Evolutionary conservation across 2,329 filamentous ascomycete species (phyloP), one percentile per base, ranked within the genome.

Genomic region (Ophiocordyceps robertsii): DNA sequence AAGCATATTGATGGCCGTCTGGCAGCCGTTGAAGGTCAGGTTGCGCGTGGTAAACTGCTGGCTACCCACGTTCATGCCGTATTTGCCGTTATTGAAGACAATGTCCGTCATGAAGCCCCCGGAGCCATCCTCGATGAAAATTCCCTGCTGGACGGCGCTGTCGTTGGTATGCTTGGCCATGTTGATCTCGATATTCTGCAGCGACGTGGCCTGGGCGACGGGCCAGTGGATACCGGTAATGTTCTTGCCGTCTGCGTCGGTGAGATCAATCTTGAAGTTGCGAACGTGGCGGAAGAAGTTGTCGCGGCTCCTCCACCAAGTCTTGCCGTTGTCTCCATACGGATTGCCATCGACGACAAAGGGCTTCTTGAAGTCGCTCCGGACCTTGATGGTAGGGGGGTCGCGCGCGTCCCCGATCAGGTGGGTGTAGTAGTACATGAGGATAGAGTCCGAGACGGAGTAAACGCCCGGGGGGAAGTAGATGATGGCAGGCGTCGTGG

Each of bases 401-500:
- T 74, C 69, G 52, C 75, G 57, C 39, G 82, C 79, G 66, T 96
- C 88, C 44, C 90, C 90, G 30, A 95, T 71, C 47, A 96, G 77
- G 61, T 95, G 88, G 6, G 90, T 94, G 68, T 95, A 95, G 71
- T 96, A 96, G 62, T 82, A 82, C 60, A 88, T 83, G 40, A 88
- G 65, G 49, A 96, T 77, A 16, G 90, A 85, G 53, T 69, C 73
- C 56, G 78, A 86, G 51, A 96, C 80, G 16, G 83, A 56, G 57
- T 95, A 96, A 42, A 79, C 93, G 49, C 90, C 89, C 9, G 85
- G 71, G 32, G 89, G 89, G 69, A 96, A 94, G 69, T 94, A 96
- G 42, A 96, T 78, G 13, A 96, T 67, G 24, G 86, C 90, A 0
- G 90, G 90, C 1, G 78, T 78, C n/a, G 75, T 75, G 2, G 90